Percentiles rank a stretch among this genome's conserved stretches.
Evolutionary conservation across 1,284 basidiomycete species (phyloP).

Genomic region (Trichosporon ovoides): DNA sequence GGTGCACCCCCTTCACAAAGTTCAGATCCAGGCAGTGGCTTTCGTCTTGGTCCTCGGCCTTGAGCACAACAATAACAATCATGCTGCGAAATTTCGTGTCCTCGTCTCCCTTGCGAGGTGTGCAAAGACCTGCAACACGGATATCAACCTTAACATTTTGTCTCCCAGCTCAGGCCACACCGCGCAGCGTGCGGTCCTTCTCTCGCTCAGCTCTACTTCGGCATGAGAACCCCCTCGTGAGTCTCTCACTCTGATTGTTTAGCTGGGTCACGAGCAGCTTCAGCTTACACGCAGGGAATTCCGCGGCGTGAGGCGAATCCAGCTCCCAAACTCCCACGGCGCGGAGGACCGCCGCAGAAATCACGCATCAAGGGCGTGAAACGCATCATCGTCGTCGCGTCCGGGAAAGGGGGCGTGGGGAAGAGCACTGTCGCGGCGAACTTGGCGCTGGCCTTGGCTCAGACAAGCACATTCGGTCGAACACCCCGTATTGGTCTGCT

Average conservation of each 20-base stretch:
- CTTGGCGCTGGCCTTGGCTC: conserved; percentile 56
- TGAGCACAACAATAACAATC: not conserved
- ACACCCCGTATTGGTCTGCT: conserved; percentile 68
- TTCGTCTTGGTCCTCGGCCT: too few relatives aligned
- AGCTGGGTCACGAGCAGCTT: too few relatives aligned
- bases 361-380: conserved; percentile 53
- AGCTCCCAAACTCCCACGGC: conserved; percentile 45
- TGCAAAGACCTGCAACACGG: too few relatives aligned
- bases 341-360: conserved; percentile 50
- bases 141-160: not conserved
- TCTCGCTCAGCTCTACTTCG: not conserved
- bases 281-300: conserved; percentile 33
- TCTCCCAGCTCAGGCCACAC: not conserved
- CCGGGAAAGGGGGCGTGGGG: conserved; percentile 94
- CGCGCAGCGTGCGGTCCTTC: not conserved
- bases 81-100: too few relatives aligned
- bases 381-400: conserved; percentile 75
- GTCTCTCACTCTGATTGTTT: conserved; percentile 8
- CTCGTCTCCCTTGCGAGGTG: too few relatives aligned
- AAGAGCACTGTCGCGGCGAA: conserved; percentile 93
- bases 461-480: conserved; percentile 46
- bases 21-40: too few relatives aligned
- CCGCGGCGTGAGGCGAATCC: conserved; percentile 42
- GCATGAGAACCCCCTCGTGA: conserved; percentile 41
- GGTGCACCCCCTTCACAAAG: too few relatives aligned